Conservation (phyloP, 2,329 filamentous ascomycete genomes). For the Colletotrichum phormii region DNA sequence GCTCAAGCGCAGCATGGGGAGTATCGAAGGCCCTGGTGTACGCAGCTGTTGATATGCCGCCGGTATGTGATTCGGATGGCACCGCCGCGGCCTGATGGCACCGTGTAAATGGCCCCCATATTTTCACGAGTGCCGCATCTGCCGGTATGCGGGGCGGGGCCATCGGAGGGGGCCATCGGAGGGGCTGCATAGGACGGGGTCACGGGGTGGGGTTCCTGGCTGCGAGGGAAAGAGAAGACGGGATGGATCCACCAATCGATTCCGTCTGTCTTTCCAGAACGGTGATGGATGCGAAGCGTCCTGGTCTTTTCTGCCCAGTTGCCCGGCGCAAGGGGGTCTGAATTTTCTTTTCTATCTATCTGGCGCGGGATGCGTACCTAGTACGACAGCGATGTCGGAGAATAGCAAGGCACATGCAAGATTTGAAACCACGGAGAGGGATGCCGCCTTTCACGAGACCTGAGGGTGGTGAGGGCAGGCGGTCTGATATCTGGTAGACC, state of each 20-base stretch:
- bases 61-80: background rate
- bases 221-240: background rate
- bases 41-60: background rate
- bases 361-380: background rate
- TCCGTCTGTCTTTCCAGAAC: background rate
- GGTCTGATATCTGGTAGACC: background rate
- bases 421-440: background rate
- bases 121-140: conserved; percentile 6
- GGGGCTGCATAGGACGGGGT: background rate
- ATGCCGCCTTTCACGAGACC: background rate
- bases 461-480: background rate
- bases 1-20: no score
- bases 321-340: background rate
- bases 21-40: background rate
- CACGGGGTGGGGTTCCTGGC: background rate
- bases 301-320: background rate
- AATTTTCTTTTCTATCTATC: background rate
- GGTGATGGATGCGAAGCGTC: background rate
- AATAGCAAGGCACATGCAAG: background rate
- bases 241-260: conserved; percentile 17
- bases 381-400: background rate
- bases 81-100: background rate
- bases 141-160: background rate
- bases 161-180: background rate
- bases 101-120: background rate